Conservation (phyloP, 1,139 yeast species). For the Kurtzmaniella quercitrusa region DNA sequence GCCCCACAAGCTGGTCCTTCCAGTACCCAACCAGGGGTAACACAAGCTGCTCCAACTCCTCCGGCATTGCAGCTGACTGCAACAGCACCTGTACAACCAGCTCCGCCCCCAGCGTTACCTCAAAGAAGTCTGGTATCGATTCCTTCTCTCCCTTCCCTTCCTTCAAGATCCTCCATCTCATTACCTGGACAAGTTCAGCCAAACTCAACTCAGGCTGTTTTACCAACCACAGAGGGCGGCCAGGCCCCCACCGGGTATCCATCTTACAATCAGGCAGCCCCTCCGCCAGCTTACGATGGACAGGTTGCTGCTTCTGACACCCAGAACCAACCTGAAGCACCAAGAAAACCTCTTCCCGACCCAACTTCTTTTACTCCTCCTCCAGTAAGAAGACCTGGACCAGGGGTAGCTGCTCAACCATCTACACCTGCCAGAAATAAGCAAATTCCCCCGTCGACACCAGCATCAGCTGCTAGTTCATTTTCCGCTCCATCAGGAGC, state of each 20-base stretch:
- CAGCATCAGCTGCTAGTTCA: neutral
- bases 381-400: slow-evolving; percentile 27
- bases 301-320: neutral
- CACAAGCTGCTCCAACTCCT: neutral
- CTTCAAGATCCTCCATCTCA: neutral
- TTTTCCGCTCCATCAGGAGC: neutral
- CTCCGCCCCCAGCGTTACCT: neutral
- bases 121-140: neutral
- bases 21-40: slow-evolving; percentile 4
- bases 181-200: neutral
- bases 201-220: no score
- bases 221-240: no score
- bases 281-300: slow-evolving; percentile 6
- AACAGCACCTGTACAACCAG: slow-evolving; percentile 5
- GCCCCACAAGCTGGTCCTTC: neutral
- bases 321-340: slow-evolving; percentile 5
- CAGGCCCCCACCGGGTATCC: neutral
- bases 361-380: slow-evolving; percentile 41
- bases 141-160: neutral
- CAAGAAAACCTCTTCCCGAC: slow-evolving; percentile 30
- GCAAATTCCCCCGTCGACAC: neutral
- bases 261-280: slow-evolving; percentile 7
- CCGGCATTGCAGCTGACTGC: slow-evolving; percentile 3
- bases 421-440: slow-evolving; percentile 9
- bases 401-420: neutral